phyloP scores from a whole-genome alignment of 345 rosid genomes.

The Melaleuca quinquenervia region DNA sequence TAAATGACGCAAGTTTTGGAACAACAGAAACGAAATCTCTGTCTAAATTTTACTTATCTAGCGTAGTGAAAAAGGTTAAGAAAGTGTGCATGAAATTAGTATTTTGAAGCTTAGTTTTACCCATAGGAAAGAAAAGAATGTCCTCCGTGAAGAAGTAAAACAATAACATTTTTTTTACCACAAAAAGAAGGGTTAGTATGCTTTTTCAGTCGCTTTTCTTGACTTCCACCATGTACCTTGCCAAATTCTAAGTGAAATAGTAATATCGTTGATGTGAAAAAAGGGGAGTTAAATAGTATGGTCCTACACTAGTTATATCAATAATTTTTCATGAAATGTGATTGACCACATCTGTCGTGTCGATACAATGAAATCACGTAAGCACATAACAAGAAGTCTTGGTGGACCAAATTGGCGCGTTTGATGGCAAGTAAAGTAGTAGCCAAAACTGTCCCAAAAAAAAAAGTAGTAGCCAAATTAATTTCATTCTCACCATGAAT shows the following conservation, averaged over 20 bases:
- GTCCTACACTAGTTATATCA: not conserved
- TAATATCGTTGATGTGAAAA: not conserved
- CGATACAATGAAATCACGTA: not conserved
- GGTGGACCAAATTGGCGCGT: not conserved
- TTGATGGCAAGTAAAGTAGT: not conserved
- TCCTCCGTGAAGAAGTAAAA: not conserved
- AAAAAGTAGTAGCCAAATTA: not conserved
- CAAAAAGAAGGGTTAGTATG: not conserved
- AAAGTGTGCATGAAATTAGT: too few relatives aligned
- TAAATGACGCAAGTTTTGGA: not conserved
- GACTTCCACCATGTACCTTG: not conserved
- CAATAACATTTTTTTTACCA: not conserved
- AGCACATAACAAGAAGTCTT: not conserved
- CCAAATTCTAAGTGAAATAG: not conserved
- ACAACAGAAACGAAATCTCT: not conserved
- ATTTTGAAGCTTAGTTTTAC: too few relatives aligned
- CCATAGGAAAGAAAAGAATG: too few relatives aligned
- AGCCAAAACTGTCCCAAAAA: too few relatives aligned
- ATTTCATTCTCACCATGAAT: not conserved
- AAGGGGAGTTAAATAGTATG: not conserved
- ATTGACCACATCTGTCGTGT: not conserved
- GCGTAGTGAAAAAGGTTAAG: not conserved
- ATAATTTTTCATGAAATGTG: not conserved
- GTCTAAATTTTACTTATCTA: not conserved
- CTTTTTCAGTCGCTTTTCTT: not conserved